These are phyloP conservation scores for Seiridium cupressi DNA, from an alignment of 2,329 filamentous ascomycete species.

Conservation along the genomic window DNA sequence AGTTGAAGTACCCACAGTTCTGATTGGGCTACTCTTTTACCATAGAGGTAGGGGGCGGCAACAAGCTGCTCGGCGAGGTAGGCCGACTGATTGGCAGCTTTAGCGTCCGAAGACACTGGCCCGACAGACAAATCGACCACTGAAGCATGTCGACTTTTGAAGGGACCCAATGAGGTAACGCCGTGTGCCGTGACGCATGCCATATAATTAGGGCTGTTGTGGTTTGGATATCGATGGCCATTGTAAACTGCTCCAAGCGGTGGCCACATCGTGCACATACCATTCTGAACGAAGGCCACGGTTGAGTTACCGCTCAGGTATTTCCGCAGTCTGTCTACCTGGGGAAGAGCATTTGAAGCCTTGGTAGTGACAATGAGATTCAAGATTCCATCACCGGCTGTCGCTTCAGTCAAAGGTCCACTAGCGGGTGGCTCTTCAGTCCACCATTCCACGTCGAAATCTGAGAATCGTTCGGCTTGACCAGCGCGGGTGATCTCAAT, in stretches of 20 bases:
- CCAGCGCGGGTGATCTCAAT: slow-evolving; percentile 42
- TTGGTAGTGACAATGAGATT: slow-evolving; percentile 82
- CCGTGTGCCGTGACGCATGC: slow-evolving; percentile 62
- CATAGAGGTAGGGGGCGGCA: slow-evolving; percentile 40
- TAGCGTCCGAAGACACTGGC: slow-evolving; percentile 34
- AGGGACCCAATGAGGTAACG: slow-evolving; percentile 48
- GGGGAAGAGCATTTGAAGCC: slow-evolving; percentile 63
- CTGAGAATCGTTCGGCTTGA: slow-evolving; percentile 25
- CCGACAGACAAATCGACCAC: slow-evolving; percentile 48
- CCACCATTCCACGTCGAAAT: slow-evolving; percentile 55
- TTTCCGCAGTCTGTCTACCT: slow-evolving; percentile 54
- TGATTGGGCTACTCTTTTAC: slow-evolving; percentile 33
- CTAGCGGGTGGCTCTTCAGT: slow-evolving; percentile 37
- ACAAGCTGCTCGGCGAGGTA: slow-evolving; percentile 43
- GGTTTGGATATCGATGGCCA: slow-evolving; percentile 34
- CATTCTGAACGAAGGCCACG: slow-evolving; percentile 84
- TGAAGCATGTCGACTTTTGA: slow-evolving; percentile 52
- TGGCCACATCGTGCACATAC: slow-evolving; percentile 69
- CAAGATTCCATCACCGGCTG: slow-evolving; percentile 47
- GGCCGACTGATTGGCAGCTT: slow-evolving; percentile 9
- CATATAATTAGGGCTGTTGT: slow-evolving; percentile 64
- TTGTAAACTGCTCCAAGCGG: slow-evolving; percentile 45
- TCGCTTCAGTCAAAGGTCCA: slow-evolving; percentile 39
- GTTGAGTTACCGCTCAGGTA: slow-evolving; percentile 66
- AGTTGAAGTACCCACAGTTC: slow-evolving; percentile 66